Evolutionary conservation across 441 rosid species (phyloP), one percentile per base, ranked within the genome.

Genomic region (Jatropha podagrica): DNA sequence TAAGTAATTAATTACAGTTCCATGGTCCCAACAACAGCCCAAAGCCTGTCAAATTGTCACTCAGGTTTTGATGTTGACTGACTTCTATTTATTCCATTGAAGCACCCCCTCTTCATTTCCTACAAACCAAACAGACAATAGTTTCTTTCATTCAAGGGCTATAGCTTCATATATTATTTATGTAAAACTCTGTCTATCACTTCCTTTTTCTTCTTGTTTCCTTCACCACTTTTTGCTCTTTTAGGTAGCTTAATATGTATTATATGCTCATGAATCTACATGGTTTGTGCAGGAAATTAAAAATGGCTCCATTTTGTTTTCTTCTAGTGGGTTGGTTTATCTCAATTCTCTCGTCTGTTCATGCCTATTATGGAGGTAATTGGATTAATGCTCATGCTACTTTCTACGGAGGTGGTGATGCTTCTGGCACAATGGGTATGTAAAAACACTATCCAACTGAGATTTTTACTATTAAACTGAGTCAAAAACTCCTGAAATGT

Each of bases 341-440:
- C 58, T 78, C 89, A 65, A n/a, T 83, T 75, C 67, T 80, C 72
- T 84, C 84, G 12, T 79, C 83, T 13, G 94, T 73, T 69, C 79
- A 71, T 20, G 87, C 86, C 27, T 80, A 81, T 51, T 77, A 79
- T 67, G 95, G 89, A 60, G 88, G 88, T 56, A 87, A 90, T 58
- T 94, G 98, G 97, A 86, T 80, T 51, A 86, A 83, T 69, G 98
- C 96, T 69, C 97, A 89, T 75, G 98, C 98, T 56, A 92, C 98
- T 11, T 94, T 94, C 87, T 94, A 94, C 40, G 98, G 98, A 0
- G 98, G 97, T 7, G 93, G 97, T 18, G 98, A 94, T 79, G 98
- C 98, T 74, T 87, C 98, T 15, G 98, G 98, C 62, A 92, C 97
- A 49, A 92, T 94, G 98, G 98, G 98, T 91, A 87, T 46, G 56